Percentiles rank a stretch among this genome's conserved stretches.
These are phyloP conservation scores for Rhinocladiella similis DNA, from an alignment of 2,329 filamentous ascomycete species.

Conservation along the genomic window DNA sequence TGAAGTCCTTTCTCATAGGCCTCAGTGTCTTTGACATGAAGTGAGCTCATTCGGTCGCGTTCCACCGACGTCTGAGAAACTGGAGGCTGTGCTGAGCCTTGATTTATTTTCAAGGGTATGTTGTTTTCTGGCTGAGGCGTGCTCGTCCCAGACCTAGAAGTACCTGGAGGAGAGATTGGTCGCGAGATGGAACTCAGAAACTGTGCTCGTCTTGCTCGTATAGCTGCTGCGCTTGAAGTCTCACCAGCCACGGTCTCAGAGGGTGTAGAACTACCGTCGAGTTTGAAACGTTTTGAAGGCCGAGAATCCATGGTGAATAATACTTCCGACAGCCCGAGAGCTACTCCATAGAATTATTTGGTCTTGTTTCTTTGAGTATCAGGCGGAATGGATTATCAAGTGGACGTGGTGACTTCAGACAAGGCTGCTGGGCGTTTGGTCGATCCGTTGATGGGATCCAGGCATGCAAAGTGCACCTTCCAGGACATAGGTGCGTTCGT, in stretches of 20 bases:
- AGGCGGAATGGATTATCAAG: no score
- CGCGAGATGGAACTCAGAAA: constrained; percentile 23
- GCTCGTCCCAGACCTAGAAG: constrained; percentile 7
- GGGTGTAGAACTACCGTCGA: neutral
- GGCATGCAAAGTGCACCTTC: no score
- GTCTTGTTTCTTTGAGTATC: no score
- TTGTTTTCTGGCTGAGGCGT: constrained; percentile 2
- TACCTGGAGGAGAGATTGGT: constrained; percentile 21
- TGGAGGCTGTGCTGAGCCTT: no score
- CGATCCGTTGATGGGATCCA: no score
- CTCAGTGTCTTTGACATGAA: neutral
- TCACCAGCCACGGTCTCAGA: neutral
- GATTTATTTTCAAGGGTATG: neutral
- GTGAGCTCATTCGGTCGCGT: neutral
- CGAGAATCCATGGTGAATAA: constrained; percentile 10
- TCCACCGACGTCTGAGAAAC: neutral
- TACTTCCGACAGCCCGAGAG: no score
- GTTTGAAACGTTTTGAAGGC: constrained; percentile 17
- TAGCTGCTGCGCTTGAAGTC: constrained; percentile 5
- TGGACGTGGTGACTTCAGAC: no score
- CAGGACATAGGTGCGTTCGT: no score
- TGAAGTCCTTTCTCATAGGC: no score
- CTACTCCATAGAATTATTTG: no score
- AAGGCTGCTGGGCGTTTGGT: no score
- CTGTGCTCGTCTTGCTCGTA: constrained; percentile 15